phyloP scores from a whole-genome alignment of 1,284 basidiomycete species.

The Cryptococcus wingfieldii region DNA sequence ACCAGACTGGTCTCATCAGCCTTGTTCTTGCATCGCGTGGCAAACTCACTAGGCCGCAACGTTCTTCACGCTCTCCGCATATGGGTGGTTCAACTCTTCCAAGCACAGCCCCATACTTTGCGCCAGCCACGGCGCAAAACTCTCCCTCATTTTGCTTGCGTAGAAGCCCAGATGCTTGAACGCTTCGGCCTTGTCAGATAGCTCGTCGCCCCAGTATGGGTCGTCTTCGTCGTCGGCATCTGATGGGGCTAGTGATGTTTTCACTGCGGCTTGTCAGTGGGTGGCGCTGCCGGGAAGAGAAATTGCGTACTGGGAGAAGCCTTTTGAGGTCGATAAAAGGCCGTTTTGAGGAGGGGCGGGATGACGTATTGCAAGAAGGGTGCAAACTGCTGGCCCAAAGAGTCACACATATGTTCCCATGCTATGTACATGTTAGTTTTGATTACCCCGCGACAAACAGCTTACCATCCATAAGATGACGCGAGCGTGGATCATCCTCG shows the following conservation, averaged over 20 bases:
- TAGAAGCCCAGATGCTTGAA: slow-evolving; percentile 79
- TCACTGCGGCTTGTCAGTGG: no score
- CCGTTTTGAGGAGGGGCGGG: slow-evolving; percentile 67
- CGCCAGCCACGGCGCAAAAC: slow-evolving; percentile 67
- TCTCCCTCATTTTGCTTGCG: slow-evolving; percentile 62
- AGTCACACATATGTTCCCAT: slow-evolving; percentile 77
- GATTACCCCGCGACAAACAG: neutral
- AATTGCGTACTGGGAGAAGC: slow-evolving; percentile 6
- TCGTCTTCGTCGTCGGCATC: no score
- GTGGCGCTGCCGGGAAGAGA: no score
- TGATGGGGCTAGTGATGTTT: no score
- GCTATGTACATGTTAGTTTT: slow-evolving; percentile 49
- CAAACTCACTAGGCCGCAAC: slow-evolving; percentile 61
- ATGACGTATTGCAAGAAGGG: slow-evolving; percentile 77
- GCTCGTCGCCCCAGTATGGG: no score
- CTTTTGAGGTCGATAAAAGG: slow-evolving; percentile 61
- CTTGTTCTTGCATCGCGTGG: neutral
- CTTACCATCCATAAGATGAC: slow-evolving; percentile 38
- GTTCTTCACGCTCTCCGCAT: slow-evolving; percentile 77
- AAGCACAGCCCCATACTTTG: slow-evolving; percentile 67
- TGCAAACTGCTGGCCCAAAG: slow-evolving; percentile 72
- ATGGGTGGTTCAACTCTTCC: slow-evolving; percentile 65
- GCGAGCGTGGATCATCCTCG: slow-evolving; percentile 28
- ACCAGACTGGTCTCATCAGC: slow-evolving; percentile 56
- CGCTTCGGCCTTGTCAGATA: no score